Conservation (phyloP, 2,329 filamentous ascomycete species). For the Ambrosiella cleistominuta region DNA sequence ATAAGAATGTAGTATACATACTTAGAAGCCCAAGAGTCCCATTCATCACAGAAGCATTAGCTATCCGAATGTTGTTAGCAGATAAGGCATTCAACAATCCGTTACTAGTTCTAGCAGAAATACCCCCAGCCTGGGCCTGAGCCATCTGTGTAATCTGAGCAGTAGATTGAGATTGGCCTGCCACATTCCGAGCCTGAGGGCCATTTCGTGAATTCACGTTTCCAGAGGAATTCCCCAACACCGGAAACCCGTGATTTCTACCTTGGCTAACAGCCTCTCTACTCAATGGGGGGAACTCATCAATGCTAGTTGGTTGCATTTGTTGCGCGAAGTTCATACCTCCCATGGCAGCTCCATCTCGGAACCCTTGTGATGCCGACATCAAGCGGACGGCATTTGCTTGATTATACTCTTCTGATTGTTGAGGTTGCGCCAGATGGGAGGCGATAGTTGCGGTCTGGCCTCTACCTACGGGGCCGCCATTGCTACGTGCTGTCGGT, state of each 20-base stretch:
- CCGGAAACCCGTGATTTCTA: constrained; percentile 4
- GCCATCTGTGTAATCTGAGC: background rate
- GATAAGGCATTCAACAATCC: constrained; percentile 47
- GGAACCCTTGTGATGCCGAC: constrained; percentile 21
- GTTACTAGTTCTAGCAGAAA: constrained; percentile 29
- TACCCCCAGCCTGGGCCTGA: background rate
- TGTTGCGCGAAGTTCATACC: constrained; percentile 18
- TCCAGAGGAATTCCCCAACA: background rate
- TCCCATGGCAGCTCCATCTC: constrained; percentile 33
- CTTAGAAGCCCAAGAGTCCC: constrained; percentile 1
- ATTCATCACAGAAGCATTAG: background rate
- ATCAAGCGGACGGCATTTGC: constrained; percentile 17
- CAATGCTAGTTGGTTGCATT: constrained; percentile 30
- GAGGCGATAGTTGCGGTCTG: constrained; percentile 32
- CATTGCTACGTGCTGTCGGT: constrained; percentile 28
- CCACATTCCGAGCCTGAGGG: background rate
- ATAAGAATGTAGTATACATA: background rate
- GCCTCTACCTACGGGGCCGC: constrained; percentile 32
- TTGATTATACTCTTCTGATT: constrained; percentile 32
- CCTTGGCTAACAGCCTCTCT: constrained; percentile 27
- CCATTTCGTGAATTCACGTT: constrained; percentile 16
- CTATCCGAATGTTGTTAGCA: constrained; percentile 24
- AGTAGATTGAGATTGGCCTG: background rate
- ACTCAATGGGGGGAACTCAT: constrained; percentile 47
- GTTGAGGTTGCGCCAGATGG: constrained; percentile 30